These are phyloP conservation scores for Lachnellula suecica DNA, from an alignment of 2,329 filamentous ascomycete genomes.

Conservation along the genomic window DNA sequence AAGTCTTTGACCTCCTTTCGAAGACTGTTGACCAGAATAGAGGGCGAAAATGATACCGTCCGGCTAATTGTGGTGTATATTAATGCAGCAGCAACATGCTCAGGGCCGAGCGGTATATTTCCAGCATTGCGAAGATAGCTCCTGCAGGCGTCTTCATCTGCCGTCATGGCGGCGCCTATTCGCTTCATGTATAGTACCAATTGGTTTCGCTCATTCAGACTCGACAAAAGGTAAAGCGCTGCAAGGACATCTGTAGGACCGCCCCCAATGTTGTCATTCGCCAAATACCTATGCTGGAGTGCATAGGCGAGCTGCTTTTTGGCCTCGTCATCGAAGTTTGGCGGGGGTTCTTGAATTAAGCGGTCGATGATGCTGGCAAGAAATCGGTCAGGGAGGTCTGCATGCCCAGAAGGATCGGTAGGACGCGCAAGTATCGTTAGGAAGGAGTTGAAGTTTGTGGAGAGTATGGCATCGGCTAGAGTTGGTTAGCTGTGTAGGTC, in stretches of 20 bases:
- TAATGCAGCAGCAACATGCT: conserved; percentile 79
- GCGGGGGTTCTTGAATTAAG: conserved; percentile 82
- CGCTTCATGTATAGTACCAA: conserved; percentile 70
- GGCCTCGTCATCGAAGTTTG: conserved; percentile 76
- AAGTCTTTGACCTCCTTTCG: conserved; percentile 62
- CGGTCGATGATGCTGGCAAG: conserved; percentile 81
- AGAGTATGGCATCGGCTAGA: conserved; percentile 84
- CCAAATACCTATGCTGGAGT: conserved; percentile 61
- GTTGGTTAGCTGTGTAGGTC: conserved; percentile 2
- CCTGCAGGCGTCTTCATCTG: conserved; percentile 67
- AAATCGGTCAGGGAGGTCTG: conserved; percentile 67
- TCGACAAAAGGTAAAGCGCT: conserved; percentile 66
- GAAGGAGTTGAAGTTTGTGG: conserved; percentile 75
- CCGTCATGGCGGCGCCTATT: conserved; percentile 72
- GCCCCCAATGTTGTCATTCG: conserved; percentile 55
- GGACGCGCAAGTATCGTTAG: conserved; percentile 65
- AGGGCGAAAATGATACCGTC: conserved; percentile 51
- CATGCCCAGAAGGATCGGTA: conserved; percentile 60
- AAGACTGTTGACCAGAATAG: conserved; percentile 60
- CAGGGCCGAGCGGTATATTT: conserved; percentile 67
- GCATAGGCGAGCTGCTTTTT: conserved; percentile 65
- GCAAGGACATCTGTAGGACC: conserved; percentile 71
- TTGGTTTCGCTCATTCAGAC: conserved; percentile 59
- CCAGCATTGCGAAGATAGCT: conserved; percentile 53
- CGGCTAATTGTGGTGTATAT: conserved; percentile 63